Percentiles rank a stretch among this genome's conserved stretches.
Conservation (phyloP, 2,329 filamentous ascomycete genomes). For the Eutypella sp. region DNA sequence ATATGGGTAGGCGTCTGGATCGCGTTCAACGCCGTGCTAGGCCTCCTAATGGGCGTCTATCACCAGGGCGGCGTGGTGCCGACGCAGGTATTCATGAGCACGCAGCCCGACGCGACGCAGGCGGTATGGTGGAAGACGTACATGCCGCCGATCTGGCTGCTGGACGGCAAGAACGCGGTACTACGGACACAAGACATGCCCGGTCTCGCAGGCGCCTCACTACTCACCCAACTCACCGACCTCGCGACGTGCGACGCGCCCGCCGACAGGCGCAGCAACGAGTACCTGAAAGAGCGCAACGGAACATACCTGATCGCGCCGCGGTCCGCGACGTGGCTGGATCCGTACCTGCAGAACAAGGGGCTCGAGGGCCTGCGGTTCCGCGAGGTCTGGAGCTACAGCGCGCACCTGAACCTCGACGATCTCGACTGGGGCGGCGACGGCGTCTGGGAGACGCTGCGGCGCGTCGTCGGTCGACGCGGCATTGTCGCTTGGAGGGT, state of each 20-base stretch:
- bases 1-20: constrained; percentile 61
- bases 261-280: constrained; percentile 48
- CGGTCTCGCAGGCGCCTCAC: constrained; percentile 57
- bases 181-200: constrained; percentile 70
- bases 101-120: constrained; percentile 62
- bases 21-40: constrained; percentile 63
- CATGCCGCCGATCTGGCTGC: constrained; percentile 73
- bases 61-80: constrained; percentile 77
- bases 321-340: constrained; percentile 64
- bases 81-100: constrained; percentile 68
- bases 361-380: constrained; percentile 57
- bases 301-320: constrained; percentile 71
- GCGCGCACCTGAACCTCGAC: constrained; percentile 68
- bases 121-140: constrained; percentile 86
- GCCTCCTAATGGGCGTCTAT: constrained; percentile 72
- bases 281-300: constrained; percentile 56
- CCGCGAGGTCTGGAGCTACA: constrained; percentile 64
- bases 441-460: constrained; percentile 66
- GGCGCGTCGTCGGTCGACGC: constrained; percentile 59
- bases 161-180: constrained; percentile 70
- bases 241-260: constrained; percentile 60
- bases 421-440: constrained; percentile 76
- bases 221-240: constrained; percentile 54
- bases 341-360: constrained; percentile 57
- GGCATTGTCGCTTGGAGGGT: constrained; percentile 60